Evolutionary conservation across 208 protist genomes (phyloP).

Genomic region (Trypanosoma melophagium): DNA sequence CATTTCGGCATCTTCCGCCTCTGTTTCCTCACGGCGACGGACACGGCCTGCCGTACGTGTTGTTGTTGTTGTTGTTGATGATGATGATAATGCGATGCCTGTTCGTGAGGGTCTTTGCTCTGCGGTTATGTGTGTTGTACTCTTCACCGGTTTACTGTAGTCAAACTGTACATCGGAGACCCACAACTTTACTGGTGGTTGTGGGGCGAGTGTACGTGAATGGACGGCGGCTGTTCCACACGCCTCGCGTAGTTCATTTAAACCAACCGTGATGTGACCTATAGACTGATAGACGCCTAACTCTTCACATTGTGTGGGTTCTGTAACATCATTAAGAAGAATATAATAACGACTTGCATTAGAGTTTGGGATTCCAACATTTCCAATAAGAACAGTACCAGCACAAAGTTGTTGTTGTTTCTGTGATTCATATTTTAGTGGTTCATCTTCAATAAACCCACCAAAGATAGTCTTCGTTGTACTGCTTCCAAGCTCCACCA

Average conservation of each 20-base stretch:
- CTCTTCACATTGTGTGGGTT: slow-evolving; percentile 31
- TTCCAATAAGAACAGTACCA: slow-evolving; percentile 64
- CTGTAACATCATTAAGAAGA: slow-evolving; percentile 42
- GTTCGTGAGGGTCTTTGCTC: too few species aligned
- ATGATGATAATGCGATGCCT: neutral
- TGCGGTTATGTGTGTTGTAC: neutral
- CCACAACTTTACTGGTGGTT: slow-evolving; percentile 45
- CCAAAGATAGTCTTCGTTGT: slow-evolving; percentile 83
- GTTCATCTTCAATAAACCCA: slow-evolving; percentile 65
- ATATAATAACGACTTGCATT: slow-evolving; percentile 82
- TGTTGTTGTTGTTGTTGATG: neutral
- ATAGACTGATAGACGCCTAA: slow-evolving; percentile 51
- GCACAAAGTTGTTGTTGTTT: slow-evolving; percentile 31
- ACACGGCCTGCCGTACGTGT: slow-evolving; percentile 48
- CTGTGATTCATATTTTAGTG: neutral
- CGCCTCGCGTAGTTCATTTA: slow-evolving; percentile 47
- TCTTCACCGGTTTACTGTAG: neutral
- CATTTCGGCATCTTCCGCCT: slow-evolving; percentile 15
- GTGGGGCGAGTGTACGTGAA: slow-evolving; percentile 60
- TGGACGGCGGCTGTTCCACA: slow-evolving; percentile 42
- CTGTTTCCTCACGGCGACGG: slow-evolving; percentile 58
- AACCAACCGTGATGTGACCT: slow-evolving; percentile 52
- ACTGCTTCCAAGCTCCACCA: slow-evolving; percentile 82
- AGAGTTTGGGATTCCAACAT: slow-evolving; percentile 64
- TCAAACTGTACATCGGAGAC: slow-evolving; percentile 43